Conservation (phyloP, 2,329 filamentous ascomycete genomes). For the Colletotrichum higginsianum region DNA sequence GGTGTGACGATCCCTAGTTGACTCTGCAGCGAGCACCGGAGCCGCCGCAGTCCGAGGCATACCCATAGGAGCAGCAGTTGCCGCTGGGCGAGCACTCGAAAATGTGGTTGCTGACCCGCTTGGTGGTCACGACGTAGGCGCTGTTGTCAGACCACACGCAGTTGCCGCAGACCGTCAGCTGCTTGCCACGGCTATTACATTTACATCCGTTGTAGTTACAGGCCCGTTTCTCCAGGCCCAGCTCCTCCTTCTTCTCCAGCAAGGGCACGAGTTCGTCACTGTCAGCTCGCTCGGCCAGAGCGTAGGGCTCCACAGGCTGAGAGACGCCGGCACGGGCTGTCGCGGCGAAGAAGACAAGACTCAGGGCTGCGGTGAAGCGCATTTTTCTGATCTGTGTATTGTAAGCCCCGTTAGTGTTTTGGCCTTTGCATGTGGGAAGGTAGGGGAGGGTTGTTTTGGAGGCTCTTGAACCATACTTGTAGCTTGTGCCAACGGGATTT, state of each 20-base stretch:
- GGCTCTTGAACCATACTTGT: not conserved
- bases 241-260: constrained; percentile 9
- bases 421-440: not conserved
- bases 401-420: not conserved
- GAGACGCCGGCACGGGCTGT: constrained; percentile 17
- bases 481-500: not conserved
- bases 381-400: constrained; percentile 20
- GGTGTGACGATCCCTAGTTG: not conserved
- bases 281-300: constrained; percentile 24
- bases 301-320: constrained; percentile 20
- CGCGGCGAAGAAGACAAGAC: constrained; percentile 23
- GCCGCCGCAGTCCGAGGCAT: constrained; percentile 44
- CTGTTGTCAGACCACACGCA: constrained; percentile 44
- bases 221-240: constrained; percentile 39
- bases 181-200: constrained; percentile 45
- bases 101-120: constrained; percentile 45
- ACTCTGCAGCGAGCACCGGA: constrained; percentile 32
- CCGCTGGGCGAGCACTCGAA: constrained; percentile 46
- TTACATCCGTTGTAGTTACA: constrained; percentile 46
- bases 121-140: constrained; percentile 43
- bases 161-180: constrained; percentile 47
- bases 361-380: constrained; percentile 31
- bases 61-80: constrained; percentile 46
- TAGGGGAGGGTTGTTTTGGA: too few species aligned
- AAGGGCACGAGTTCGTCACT: constrained; percentile 6